These are phyloP conservation scores for Fraxinus floribunda DNA, from an alignment of 305 asterid species.

Conservation along the genomic window DNA sequence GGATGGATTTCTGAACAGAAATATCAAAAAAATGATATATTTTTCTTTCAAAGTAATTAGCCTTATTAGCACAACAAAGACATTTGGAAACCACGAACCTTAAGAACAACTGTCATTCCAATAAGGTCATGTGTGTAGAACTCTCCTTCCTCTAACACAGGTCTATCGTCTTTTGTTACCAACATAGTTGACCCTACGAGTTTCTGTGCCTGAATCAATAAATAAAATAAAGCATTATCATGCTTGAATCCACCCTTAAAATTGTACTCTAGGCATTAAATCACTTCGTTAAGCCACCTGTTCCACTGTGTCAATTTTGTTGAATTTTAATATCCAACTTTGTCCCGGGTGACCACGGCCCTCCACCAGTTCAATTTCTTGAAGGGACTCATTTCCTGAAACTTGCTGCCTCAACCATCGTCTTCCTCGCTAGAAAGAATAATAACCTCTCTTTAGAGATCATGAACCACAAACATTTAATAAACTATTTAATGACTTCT, in stretches of 20 bases:
- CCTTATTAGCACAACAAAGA: constrained; percentile 19
- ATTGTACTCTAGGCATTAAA: constrained; percentile 16
- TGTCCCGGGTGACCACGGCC: constrained; percentile 88
- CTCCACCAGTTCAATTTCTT: constrained; percentile 78
- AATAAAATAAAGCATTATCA: constrained; percentile 15
- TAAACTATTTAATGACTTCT: background rate
- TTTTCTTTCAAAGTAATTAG: constrained; percentile 17
- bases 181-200: constrained; percentile 84
- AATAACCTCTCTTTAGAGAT: constrained; percentile 26
- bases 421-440: constrained; percentile 71
- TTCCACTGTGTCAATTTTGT: constrained; percentile 59
- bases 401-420: constrained; percentile 88
- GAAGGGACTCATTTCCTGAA: constrained; percentile 65
- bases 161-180: constrained; percentile 78
- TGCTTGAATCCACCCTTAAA: constrained; percentile 13
- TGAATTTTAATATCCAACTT: constrained; percentile 79
- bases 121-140: constrained; percentile 80
- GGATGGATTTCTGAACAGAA: background rate
- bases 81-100: constrained; percentile 53
- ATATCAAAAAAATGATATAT: constrained; percentile 4
- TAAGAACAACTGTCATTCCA: constrained; percentile 79
- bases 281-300: constrained; percentile 46
- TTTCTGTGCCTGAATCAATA: constrained; percentile 64
- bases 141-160: constrained; percentile 80
- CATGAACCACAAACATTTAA: background rate